Base-by-base conservation (phyloP, 257 asterid species). In the Hygrophila difformis region DNA sequence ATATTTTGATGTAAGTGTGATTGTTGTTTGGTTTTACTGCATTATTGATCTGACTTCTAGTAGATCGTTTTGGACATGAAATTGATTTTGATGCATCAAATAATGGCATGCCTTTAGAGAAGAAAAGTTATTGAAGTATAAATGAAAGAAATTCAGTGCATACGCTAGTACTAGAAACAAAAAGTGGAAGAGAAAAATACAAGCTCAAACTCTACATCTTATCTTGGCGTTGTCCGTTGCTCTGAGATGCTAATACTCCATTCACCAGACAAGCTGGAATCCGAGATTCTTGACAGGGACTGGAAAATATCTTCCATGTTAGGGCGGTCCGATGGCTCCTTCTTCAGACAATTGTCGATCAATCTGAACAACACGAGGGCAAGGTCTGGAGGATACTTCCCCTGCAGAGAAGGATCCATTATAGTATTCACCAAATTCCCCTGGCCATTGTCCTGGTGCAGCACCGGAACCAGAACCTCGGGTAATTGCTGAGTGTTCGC, bases 261-360 rank as follows among this genome's bases (percentile, higher is more conserved):
- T 65, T 77, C 93, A 64, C 92, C 76, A n/a, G 93, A 70, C 12
- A 33, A 20, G 2, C 68, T 33, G 17, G 87, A 61, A 41, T 59
- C 54, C 39, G 75, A 61, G 24, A 79, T 49, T 60, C 78, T 75
- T 3, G 93, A 69, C 28, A 89, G 60, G 11, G 76, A 55, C 76
- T 74, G 85, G 35, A 75, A 75, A 52, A 82, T 59, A 18, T 73
- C 88, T 51, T 83, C 85, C 81, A 70, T 85, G 61, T 60, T 57
- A 0, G 93, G 94, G 34, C 94, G 84, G 29, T 57, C 64, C 0
- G 77, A 66, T 3, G 93, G 86, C 51, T 79, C 76, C 54, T 77
- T 80, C 67, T 70, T 55, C 16, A 85, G 56, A 75, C 96, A 85
- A 51, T 57, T 59, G 52, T 66, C 66, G 9, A 74, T 61, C 69